Evolutionary conservation across 768 basidiomycete genomes (phyloP), one percentile per base, ranked within the genome.

Genomic region (Strobilomyces dryophilus): DNA sequence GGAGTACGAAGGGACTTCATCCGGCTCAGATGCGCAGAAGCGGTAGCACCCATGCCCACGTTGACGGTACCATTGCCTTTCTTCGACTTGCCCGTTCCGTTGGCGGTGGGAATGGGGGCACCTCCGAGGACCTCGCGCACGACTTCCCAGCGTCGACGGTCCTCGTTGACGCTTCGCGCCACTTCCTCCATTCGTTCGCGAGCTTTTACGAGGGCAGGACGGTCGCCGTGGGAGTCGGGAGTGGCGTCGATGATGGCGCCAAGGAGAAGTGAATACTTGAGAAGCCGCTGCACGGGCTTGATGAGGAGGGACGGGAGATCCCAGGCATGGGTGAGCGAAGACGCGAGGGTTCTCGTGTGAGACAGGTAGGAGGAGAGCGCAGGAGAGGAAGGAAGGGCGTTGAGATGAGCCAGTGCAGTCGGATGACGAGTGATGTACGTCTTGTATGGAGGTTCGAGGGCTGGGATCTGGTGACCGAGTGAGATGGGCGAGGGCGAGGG

Each of bases 221-320:
- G 85, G 71, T 92, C 90, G 1, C 75, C 72, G 62, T 91, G 88
- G 21, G 69, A 66, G 48, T 84, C 80, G 8, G 84, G 82, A 0
- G 91, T 92, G 62, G 84, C 85, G 46, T 85, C 82, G 48, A 87
- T 79, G 58, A 92, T 85, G 24, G 89, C 82, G 24, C 73, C 72
- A 32, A 99, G 81, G 27, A 99, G 79, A 9, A 98, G 80, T 0
- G 91, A 84, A 65, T 99, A 99, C 67, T 98, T 98, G 58, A 98
- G 83, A 50, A 98, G 79, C 15, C 95, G 84, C 65, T 98, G 97
- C 4, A 99, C 92, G 32, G 97, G 97, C 71, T 98, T 98, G 71
- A 99, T 98, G 55, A 99, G 85, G 36, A 98, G 80, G 0, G 92
- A 93, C 6, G 91, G 78, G 26, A 99, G 82, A 66, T 99, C 95